These are phyloP conservation scores for Trichoderma sp. DNA, from an alignment of 2,329 filamentous ascomycete species.

Conservation along the genomic window DNA sequence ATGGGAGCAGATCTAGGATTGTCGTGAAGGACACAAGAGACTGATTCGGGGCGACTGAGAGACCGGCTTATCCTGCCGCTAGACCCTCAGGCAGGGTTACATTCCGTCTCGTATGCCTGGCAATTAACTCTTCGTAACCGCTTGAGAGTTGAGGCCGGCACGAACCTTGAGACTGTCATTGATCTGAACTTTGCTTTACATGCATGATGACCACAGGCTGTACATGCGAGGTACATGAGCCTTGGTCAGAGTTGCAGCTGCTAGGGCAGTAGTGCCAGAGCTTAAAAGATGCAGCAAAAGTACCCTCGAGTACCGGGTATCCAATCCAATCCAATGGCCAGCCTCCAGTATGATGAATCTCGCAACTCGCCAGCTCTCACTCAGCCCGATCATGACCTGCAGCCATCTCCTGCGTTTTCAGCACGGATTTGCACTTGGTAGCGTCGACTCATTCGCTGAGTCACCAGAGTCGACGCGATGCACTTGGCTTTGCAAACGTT, in stretches of 20 bases:
- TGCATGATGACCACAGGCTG: background rate
- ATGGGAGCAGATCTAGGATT: background rate
- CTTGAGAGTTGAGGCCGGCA: background rate
- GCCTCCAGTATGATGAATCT: background rate
- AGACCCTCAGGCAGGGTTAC: background rate
- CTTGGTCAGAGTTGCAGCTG: background rate
- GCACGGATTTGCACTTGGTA: background rate
- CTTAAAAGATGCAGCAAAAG: background rate
- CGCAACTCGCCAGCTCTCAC: background rate
- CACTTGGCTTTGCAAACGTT: constrained; percentile 8
- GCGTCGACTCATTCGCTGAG: constrained; percentile 19
- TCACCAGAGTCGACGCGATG: background rate
- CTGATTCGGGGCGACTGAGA: background rate
- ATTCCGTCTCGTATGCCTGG: background rate
- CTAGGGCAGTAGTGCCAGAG: background rate
- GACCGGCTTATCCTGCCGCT: background rate
- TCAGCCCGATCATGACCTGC: constrained; percentile 9
- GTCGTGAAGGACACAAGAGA: background rate
- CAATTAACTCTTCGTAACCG: background rate
- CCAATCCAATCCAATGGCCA: background rate
- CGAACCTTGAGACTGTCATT: background rate
- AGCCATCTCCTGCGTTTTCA: background rate
- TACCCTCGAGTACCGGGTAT: background rate
- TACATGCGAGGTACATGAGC: background rate
- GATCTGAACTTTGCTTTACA: background rate